Conservation (phyloP, 441 rosid species). For the Eruca vesicaria region DNA sequence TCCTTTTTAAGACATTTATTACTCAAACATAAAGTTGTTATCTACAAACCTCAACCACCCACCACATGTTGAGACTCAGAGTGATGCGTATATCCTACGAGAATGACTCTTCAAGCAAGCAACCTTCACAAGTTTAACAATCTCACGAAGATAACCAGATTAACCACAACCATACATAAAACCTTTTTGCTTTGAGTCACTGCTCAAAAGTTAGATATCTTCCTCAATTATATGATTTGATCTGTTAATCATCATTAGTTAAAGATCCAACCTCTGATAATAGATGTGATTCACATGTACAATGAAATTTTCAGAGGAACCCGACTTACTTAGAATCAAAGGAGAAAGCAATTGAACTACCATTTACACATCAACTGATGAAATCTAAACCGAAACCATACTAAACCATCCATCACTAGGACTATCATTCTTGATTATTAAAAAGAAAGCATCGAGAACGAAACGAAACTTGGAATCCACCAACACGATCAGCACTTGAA, state of each 20-base stretch:
- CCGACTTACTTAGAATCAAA: too few relatives aligned
- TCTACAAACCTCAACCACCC: constrained; percentile 24
- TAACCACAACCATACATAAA: constrained; percentile 5
- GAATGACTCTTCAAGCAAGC: constrained; percentile 8
- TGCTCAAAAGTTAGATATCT: neutral
- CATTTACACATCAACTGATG: constrained; percentile 27
- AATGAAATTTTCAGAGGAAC: neutral
- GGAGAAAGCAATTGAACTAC: constrained; percentile 8
- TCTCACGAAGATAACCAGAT: constrained; percentile 13
- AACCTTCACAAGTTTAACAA: neutral
- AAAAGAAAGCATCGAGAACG: neutral
- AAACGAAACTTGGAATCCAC: neutral
- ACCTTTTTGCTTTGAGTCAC: too few relatives aligned
- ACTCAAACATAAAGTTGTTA: neutral
- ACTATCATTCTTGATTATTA: constrained; percentile 1
- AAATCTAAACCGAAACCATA: neutral
- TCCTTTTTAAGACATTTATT: neutral
- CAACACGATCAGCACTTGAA: constrained; percentile 33
- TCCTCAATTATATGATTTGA: neutral
- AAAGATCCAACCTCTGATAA: neutral
- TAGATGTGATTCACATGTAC: constrained; percentile 14
- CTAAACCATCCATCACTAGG: neutral
- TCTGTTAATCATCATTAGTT: neutral
- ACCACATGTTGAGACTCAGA: neutral
- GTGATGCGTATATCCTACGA: constrained; percentile 21